Conservation (phyloP, 2,329 filamentous ascomycete genomes). For the Fusarium chaquense region DNA sequence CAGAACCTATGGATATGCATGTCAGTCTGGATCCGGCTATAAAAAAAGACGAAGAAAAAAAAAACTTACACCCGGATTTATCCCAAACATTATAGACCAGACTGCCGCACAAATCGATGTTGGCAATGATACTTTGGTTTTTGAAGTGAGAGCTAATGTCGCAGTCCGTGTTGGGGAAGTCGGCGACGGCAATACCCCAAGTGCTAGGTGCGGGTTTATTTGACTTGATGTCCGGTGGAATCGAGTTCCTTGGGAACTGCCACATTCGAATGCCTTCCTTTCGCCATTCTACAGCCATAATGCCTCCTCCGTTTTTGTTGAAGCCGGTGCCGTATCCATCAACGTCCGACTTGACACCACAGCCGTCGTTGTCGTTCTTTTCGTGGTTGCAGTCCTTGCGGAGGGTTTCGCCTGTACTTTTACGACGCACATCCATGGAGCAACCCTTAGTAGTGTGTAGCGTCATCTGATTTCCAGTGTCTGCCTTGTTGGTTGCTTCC, state of each 20-base stretch:
- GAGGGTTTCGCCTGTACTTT: slow-evolving; percentile 61
- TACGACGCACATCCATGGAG: slow-evolving; percentile 65
- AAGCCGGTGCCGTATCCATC: slow-evolving; percentile 64
- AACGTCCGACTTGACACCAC: slow-evolving; percentile 61
- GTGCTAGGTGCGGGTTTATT: slow-evolving; percentile 68
- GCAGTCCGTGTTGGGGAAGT: slow-evolving; percentile 74
- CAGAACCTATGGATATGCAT: slow-evolving; percentile 57
- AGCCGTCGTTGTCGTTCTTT: slow-evolving; percentile 67
- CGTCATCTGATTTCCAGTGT: slow-evolving; percentile 68
- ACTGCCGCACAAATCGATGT: slow-evolving; percentile 74
- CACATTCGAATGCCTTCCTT: slow-evolving; percentile 71
- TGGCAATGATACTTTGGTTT: slow-evolving; percentile 74
- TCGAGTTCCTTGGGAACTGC: slow-evolving; percentile 64
- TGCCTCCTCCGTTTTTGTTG: slow-evolving; percentile 67
- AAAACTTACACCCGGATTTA: slow-evolving; percentile 58
- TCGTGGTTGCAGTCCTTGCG: slow-evolving; percentile 63
- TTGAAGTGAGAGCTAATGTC: slow-evolving; percentile 69
- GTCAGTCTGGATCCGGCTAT: slow-evolving; percentile 4
- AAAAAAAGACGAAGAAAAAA: no score
- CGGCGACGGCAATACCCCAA: slow-evolving; percentile 73
- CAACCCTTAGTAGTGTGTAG: slow-evolving; percentile 68
- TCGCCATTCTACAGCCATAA: slow-evolving; percentile 72
- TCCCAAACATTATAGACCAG: slow-evolving; percentile 63
- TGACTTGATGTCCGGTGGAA: slow-evolving; percentile 65
- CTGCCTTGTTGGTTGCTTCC: slow-evolving; percentile 68